phyloP scores from a whole-genome alignment of 2,329 filamentous ascomycete genomes.

The Stylonectria norvegica region DNA sequence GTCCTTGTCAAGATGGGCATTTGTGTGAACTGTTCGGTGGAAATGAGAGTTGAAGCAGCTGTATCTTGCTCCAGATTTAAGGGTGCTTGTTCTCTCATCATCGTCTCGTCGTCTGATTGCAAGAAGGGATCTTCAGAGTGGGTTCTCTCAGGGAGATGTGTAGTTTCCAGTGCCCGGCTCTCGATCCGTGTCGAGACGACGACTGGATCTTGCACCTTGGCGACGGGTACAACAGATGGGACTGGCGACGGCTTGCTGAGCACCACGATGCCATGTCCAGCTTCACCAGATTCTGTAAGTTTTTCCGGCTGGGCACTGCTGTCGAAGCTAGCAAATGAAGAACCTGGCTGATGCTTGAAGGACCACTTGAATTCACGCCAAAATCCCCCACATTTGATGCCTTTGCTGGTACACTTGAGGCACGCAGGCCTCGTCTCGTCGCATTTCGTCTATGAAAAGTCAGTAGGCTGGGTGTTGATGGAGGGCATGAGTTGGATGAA shows the following conservation, averaged over 20 bases:
- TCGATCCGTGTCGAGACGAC: not conserved
- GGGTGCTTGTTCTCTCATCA: no score
- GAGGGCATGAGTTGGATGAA: not conserved
- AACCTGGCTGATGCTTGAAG: constrained; percentile 37
- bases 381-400: constrained; percentile 23
- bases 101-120: not conserved
- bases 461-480: not conserved
- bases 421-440: constrained; percentile 23
- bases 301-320: not conserved
- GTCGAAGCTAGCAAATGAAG: constrained; percentile 12
- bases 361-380: constrained; percentile 34
- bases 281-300: not conserved
- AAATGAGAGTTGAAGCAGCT: not conserved
- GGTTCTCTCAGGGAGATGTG: not conserved
- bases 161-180: not conserved
- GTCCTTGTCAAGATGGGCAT: constrained; percentile 14
- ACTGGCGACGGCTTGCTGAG: not conserved
- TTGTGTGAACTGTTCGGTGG: constrained; percentile 14
- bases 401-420: constrained; percentile 18
- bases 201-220: no score
- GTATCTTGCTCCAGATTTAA: not conserved
- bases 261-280: not conserved
- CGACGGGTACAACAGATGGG: no score
- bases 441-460: constrained; percentile 22
- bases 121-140: not conserved